Conservation (phyloP, 2,329 filamentous ascomycete species). For the Pseudogymnoascus sp. region DNA sequence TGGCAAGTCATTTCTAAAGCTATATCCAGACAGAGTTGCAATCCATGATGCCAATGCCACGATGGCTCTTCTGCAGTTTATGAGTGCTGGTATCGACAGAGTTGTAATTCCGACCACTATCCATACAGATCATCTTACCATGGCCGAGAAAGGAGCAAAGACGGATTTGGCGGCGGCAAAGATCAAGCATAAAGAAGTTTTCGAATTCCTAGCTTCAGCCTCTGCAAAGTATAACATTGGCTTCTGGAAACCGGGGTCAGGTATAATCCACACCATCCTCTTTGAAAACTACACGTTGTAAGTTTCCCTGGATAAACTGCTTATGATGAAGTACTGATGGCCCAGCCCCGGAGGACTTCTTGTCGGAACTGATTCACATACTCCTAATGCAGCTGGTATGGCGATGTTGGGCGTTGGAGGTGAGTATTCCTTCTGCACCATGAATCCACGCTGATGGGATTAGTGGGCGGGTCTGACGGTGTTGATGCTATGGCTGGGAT, state of each 20-base stretch:
- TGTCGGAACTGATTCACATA: constrained; percentile 32
- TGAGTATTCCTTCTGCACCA: not conserved
- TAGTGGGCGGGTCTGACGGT: constrained; percentile 24
- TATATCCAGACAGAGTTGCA: constrained; percentile 33
- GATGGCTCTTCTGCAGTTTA: constrained; percentile 36
- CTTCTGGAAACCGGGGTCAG: constrained; percentile 31
- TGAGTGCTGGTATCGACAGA: constrained; percentile 31
- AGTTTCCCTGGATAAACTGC: constrained; percentile 1
- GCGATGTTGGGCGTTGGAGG: constrained; percentile 29
- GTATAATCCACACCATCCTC: constrained; percentile 32
- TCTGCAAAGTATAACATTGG: constrained; percentile 39
- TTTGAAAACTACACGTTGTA: constrained; percentile 33
- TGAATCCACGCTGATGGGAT: too few species aligned
- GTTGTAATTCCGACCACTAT: constrained; percentile 33
- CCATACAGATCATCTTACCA: constrained; percentile 32
- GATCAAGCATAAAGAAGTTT: constrained; percentile 30
- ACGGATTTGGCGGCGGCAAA: constrained; percentile 27
- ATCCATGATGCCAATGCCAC: constrained; percentile 36
- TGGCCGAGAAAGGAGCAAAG: constrained; percentile 27
- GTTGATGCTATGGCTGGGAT: constrained; percentile 26
- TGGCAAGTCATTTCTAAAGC: constrained; percentile 30
- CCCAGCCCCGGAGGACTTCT: constrained; percentile 29
- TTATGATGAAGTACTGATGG: not conserved
- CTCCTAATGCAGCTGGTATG: constrained; percentile 30
- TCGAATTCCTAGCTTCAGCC: constrained; percentile 31